Percentiles rank a stretch among this genome's conserved stretches.
Evolutionary conservation across 202 grass and related monocot genomes (phyloP).

Genomic region (Tripidium arundinaceum): DNA sequence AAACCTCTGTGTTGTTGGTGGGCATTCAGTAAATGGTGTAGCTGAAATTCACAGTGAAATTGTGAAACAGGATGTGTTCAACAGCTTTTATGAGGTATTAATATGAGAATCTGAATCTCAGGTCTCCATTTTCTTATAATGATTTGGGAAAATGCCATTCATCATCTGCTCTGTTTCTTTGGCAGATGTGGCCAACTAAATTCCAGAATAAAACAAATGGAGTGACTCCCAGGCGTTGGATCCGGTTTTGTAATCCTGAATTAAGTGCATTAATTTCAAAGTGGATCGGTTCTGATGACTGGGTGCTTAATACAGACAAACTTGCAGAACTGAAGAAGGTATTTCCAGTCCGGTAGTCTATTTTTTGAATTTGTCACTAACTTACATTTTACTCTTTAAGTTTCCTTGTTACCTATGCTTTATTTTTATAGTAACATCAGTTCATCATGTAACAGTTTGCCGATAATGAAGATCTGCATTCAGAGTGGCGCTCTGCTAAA

Average conservation of each 20-base stretch:
- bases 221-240: conserved; percentile 98
- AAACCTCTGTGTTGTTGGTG: conserved; percentile 92
- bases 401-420: not conserved
- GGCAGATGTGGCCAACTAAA: conserved; percentile 90
- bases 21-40: conserved; percentile 91
- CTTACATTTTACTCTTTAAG: not conserved
- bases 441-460: conserved; percentile 66
- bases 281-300: conserved; percentile 90
- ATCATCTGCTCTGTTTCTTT: conserved; percentile 20
- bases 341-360: not conserved
- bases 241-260: conserved; percentile 91
- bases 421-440: not conserved
- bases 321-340: conserved; percentile 81
- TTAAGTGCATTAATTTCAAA: conserved; percentile 87
- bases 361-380: not conserved
- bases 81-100: conserved; percentile 87
- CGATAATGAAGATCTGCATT: conserved; percentile 77
- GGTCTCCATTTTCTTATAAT: conserved; percentile 14
- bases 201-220: conserved; percentile 99
- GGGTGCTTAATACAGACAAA: conserved; percentile 87
- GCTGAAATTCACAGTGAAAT: conserved; percentile 99
- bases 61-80: conserved; percentile 96
- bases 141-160: conserved; percentile 6
- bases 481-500: conserved; percentile 80
- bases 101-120: conserved; percentile 19